A percentile compares a stretch with the other conserved stretches of the same genome.
phyloP scores from a whole-genome alignment of 225 moss, liverwort and hornwort species.

The Marchantia polymorpha region DNA sequence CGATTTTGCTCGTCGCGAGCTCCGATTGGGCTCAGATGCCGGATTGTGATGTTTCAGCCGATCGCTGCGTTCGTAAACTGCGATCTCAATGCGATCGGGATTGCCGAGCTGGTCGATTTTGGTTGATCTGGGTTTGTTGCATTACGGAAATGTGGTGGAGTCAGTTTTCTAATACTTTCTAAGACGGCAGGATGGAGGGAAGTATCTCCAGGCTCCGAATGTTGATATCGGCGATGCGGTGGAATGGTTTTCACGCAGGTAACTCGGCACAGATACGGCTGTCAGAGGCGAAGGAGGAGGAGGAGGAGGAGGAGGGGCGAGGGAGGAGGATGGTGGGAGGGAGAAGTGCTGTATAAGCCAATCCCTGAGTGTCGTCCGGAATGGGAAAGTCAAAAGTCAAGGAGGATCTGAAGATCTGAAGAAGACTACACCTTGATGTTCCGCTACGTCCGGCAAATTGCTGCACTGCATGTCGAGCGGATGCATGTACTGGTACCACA shows the following conservation, averaged over 20 bases:
- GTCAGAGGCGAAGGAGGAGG: not conserved
- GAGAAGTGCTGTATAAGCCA: not conserved
- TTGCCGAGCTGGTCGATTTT: no score
- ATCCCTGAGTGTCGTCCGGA: not conserved
- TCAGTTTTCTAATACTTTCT: no score
- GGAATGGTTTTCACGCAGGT: not conserved
- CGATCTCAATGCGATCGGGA: no score
- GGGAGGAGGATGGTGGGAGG: not conserved
- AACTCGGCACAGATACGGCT: not conserved
- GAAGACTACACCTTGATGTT: not conserved
- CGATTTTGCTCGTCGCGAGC: no score
- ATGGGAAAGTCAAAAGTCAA: not conserved
- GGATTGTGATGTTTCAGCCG: no score
- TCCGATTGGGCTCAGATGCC: no score
- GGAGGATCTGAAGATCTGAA: not conserved
- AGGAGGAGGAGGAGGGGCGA: not conserved
- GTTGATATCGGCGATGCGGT: not conserved
- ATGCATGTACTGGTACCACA: not conserved
- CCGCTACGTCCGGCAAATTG: not conserved
- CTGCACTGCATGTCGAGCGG: not conserved
- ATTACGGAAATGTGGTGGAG: no score
- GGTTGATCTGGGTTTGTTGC: no score
- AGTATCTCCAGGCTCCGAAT: not conserved
- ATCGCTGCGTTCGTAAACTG: no score
- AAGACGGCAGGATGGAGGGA: not conserved